phyloP scores from a whole-genome alignment of 1,139 yeast genomes.

The Hanseniaspora uvarum region DNA sequence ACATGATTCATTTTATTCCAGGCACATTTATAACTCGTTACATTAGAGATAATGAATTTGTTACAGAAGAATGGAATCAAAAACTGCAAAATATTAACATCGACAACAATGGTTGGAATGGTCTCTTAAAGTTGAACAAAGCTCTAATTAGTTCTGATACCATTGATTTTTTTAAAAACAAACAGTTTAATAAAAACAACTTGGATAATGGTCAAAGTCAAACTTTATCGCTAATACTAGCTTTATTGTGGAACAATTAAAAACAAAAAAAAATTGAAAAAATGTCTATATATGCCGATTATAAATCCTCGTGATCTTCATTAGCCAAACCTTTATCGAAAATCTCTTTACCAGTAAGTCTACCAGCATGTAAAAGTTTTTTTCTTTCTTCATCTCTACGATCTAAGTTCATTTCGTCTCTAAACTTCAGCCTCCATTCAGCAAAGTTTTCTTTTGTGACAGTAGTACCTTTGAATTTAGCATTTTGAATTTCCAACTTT shows the following conservation, averaged over 20 bases:
- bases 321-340: constrained; percentile 75
- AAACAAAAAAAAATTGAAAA: background rate
- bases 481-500: constrained; percentile 62
- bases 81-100: constrained; percentile 42
- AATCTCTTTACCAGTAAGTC: constrained; percentile 75
- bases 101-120: constrained; percentile 72
- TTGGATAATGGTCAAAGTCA: constrained; percentile 83
- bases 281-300: background rate
- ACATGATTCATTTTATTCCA: constrained; percentile 92
- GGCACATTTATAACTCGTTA: constrained; percentile 75
- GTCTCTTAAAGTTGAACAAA: constrained; percentile 65
- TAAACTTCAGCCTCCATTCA: constrained; percentile 59
- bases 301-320: constrained; percentile 40
- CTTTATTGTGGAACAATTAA: constrained; percentile 46
- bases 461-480: constrained; percentile 63
- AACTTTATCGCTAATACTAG: constrained; percentile 73
- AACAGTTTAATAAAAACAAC: constrained; percentile 40
- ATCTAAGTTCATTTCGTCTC: constrained; percentile 46
- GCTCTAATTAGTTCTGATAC: constrained; percentile 62
- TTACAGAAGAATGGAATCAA: constrained; percentile 67
- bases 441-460: constrained; percentile 64
- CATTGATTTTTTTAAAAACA: constrained; percentile 54
- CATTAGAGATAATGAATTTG: constrained; percentile 60
- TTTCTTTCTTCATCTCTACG: constrained; percentile 44
- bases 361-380: constrained; percentile 55